These are phyloP conservation scores for Pseudocercospora pini-densiflorae DNA, from an alignment of 2,329 filamentous ascomycete species.

Conservation along the genomic window DNA sequence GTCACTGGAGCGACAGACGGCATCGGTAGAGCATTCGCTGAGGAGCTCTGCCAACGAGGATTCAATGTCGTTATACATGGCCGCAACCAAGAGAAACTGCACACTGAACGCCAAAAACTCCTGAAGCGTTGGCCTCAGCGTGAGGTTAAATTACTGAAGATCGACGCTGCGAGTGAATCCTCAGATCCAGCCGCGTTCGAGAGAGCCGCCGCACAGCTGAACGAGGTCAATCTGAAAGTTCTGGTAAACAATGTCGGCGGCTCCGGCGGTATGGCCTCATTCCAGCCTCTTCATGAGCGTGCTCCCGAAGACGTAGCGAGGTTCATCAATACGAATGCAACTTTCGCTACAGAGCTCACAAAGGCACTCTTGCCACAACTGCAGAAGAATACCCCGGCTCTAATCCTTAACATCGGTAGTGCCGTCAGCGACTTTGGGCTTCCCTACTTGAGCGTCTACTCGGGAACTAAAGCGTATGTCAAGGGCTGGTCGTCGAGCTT, in stretches of 20 bases:
- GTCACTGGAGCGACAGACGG: slow-evolving; percentile 58
- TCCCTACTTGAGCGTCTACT: slow-evolving; percentile 55
- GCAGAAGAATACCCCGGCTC: slow-evolving; percentile 44
- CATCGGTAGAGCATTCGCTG: slow-evolving; percentile 57
- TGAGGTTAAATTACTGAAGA: slow-evolving; percentile 44
- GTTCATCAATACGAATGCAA: slow-evolving; percentile 54
- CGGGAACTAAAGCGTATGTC: slow-evolving; percentile 53
- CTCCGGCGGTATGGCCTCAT: slow-evolving; percentile 38
- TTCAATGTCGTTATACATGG: slow-evolving; percentile 65
- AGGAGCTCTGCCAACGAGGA: slow-evolving; percentile 56
- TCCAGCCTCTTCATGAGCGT: slow-evolving; percentile 44
- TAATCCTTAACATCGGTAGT: slow-evolving; percentile 59
- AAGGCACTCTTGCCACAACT: slow-evolving; percentile 53
- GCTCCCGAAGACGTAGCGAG: slow-evolving; percentile 45
- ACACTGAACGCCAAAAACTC: slow-evolving; percentile 48
- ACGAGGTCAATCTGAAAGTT: slow-evolving; percentile 53
- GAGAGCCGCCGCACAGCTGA: slow-evolving; percentile 29
- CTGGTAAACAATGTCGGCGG: slow-evolving; percentile 64
- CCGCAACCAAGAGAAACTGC: slow-evolving; percentile 57
- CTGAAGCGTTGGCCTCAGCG: slow-evolving; percentile 45
- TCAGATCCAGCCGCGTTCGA: slow-evolving; percentile 50
- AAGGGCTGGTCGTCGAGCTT: slow-evolving; percentile 48
- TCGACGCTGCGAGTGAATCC: slow-evolving; percentile 23
- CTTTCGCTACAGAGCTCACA: slow-evolving; percentile 58
- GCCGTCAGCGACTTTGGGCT: slow-evolving; percentile 49